A percentile compares a stretch with the other conserved stretches of the same genome.
phyloP scores from a whole-genome alignment of 1,284 basidiomycete genomes.

The Porogramme epimiltina region DNA sequence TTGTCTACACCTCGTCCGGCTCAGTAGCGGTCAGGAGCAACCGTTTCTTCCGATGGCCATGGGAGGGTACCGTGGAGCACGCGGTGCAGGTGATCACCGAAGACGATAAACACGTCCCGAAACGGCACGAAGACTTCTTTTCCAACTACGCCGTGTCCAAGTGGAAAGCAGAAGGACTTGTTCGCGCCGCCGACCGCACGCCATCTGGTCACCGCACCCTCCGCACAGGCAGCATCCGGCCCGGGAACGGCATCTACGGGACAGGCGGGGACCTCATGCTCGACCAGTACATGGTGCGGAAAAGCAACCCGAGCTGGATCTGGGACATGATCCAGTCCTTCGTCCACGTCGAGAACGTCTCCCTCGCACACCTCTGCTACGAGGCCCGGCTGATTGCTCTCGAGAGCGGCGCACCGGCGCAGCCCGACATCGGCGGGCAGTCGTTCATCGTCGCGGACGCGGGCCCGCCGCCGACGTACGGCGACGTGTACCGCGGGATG shows the following conservation, averaged over 20 bases:
- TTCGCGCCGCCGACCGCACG: constrained; percentile 54
- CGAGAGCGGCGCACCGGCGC: constrained; percentile 37
- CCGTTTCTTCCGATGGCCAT: constrained; percentile 70
- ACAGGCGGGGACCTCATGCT: constrained; percentile 71
- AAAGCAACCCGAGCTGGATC: constrained; percentile 66
- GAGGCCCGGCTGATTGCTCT: constrained; percentile 63
- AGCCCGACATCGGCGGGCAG: constrained; percentile 71
- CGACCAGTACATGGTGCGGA: constrained; percentile 59
- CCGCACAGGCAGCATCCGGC: constrained; percentile 70
- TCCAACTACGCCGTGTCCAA: constrained; percentile 74
- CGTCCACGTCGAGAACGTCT: constrained; percentile 73
- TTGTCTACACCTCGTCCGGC: constrained; percentile 68
- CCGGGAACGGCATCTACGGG: constrained; percentile 75
- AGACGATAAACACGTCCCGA: constrained; percentile 48
- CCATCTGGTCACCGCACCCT: constrained; percentile 40
- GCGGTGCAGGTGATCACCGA: constrained; percentile 63
- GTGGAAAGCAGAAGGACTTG: constrained; percentile 50
- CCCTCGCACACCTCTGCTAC: constrained; percentile 69
- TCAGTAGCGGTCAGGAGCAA: constrained; percentile 54
- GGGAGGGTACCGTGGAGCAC: constrained; percentile 57
- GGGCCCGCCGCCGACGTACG: constrained; percentile 58
- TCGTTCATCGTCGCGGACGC: constrained; percentile 66
- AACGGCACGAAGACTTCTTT: constrained; percentile 58
- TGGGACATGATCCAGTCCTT: constrained; percentile 59
- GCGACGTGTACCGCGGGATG: constrained; percentile 55